A percentile compares a stretch with the other conserved stretches of the same genome.
phyloP scores from a whole-genome alignment of 306 rosid genomes.

The Prunus fruticosa region DNA sequence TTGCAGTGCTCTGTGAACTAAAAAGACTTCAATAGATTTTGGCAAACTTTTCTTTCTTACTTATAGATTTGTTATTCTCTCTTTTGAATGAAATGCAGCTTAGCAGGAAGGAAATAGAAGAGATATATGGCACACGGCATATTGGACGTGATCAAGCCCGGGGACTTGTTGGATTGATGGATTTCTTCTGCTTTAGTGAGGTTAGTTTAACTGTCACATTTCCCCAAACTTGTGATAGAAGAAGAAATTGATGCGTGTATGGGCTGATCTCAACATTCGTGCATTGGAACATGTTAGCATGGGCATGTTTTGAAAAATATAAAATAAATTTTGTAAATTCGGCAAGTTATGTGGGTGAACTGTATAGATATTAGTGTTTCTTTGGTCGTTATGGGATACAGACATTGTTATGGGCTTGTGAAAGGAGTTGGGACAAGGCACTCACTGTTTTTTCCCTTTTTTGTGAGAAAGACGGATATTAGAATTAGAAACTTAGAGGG shows the following conservation, averaged over 20 bases:
- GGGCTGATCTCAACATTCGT: neutral
- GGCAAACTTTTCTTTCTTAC: neutral
- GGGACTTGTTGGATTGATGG: slow-evolving; percentile 90
- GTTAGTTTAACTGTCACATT: slow-evolving; percentile 37
- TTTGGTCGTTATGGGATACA: neutral
- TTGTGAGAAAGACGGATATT: neutral
- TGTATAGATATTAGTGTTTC: neutral
- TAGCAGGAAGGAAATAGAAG: slow-evolving; percentile 52
- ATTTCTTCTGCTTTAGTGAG: slow-evolving; percentile 98
- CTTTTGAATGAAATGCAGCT: slow-evolving; percentile 47
- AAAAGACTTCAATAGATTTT: neutral
- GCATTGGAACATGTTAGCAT: neutral
- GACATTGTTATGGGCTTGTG: neutral
- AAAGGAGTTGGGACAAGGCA: neutral
- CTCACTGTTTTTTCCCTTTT: neutral
- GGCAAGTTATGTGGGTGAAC: neutral
- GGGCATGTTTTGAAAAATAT: neutral
- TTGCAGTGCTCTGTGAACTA: neutral
- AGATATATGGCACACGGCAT: slow-evolving; percentile 75
- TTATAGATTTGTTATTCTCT: neutral
- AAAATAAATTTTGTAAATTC: neutral
- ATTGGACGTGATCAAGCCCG: slow-evolving; percentile 94
- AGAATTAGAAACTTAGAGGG: neutral
- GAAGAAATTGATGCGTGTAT: neutral
- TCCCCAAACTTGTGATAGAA: neutral